Evolutionary conservation across 2,329 filamentous ascomycete genomes (phyloP).

Genomic region (Exophiala mesophila): DNA sequence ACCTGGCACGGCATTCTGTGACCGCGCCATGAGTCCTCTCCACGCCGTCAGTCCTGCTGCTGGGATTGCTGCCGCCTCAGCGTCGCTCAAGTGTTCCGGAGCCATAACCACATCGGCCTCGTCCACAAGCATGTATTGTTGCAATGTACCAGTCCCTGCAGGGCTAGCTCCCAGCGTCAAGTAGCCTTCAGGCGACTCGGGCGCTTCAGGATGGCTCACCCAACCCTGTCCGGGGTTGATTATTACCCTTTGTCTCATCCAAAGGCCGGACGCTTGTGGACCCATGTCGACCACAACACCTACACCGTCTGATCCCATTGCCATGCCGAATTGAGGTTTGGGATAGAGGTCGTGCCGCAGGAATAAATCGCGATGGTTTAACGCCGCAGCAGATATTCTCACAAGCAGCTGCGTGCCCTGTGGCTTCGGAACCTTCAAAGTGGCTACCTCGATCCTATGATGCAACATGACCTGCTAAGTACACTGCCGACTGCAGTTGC

Average conservation of each 20-base stretch:
- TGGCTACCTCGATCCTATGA: neutral
- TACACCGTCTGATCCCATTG: constrained; percentile 75
- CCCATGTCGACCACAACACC: constrained; percentile 67
- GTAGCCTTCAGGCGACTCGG: constrained; percentile 59
- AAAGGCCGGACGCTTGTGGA: constrained; percentile 44
- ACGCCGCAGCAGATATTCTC: constrained; percentile 68
- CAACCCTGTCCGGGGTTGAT: constrained; percentile 74
- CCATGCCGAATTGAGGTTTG: constrained; percentile 68
- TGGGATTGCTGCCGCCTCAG: constrained; percentile 76
- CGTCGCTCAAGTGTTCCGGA: constrained; percentile 64
- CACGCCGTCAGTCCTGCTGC: constrained; percentile 82
- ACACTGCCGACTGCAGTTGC: neutral
- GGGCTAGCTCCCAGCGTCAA: constrained; percentile 53
- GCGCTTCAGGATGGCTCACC: constrained; percentile 64
- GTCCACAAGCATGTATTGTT: constrained; percentile 67
- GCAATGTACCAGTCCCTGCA: constrained; percentile 66
- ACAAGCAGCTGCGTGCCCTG: constrained; percentile 61
- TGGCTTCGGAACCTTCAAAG: neutral
- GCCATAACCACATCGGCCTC: constrained; percentile 69
- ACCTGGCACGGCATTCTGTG: constrained; percentile 43
- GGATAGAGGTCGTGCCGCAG: constrained; percentile 89
- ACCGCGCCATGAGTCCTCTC: constrained; percentile 76
- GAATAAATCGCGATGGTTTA: constrained; percentile 94
- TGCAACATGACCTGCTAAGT: neutral
- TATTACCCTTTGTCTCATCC: constrained; percentile 65